Conservation (phyloP, 78 protist species). For the Speleostelium caveatum region DNA sequence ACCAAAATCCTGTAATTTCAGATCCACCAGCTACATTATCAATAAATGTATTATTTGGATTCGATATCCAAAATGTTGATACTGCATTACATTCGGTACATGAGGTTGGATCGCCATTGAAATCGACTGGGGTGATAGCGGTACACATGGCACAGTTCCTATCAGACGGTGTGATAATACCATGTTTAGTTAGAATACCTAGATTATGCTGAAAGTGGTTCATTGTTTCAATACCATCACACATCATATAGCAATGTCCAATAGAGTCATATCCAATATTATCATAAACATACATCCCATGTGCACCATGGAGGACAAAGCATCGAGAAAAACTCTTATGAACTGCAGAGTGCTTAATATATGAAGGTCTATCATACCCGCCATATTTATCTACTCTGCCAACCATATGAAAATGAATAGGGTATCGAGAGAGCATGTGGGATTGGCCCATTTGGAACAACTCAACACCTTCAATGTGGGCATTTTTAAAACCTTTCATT, state of each 20-base stretch:
- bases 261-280: slow-evolving; percentile 54
- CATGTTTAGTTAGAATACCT: slow-evolving; percentile 18
- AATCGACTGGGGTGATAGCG: slow-evolving; percentile 4
- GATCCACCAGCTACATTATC: slow-evolving; percentile 62
- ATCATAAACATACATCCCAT: slow-evolving; percentile 27
- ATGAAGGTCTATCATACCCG: slow-evolving; percentile 38
- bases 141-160: slow-evolving; percentile 58
- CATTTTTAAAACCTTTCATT: slow-evolving; percentile 28
- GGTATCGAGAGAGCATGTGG: slow-evolving; percentile 48
- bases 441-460: slow-evolving; percentile 62
- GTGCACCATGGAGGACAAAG: slow-evolving; percentile 36
- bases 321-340: slow-evolving; percentile 58
- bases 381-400: slow-evolving; percentile 27
- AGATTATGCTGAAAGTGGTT: slow-evolving; percentile 31
- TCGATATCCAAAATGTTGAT: slow-evolving; percentile 71
- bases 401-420: slow-evolving; percentile 68
- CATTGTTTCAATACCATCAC: slow-evolving; percentile 76
- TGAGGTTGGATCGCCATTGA: slow-evolving; percentile 49
- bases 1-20: slow-evolving; percentile 39
- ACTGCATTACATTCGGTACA: slow-evolving; percentile 49
- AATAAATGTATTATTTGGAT: slow-evolving; percentile 12
- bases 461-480: slow-evolving; percentile 43
- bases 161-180: slow-evolving; percentile 49
- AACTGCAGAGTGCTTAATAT: slow-evolving; percentile 40
- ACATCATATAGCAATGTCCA: slow-evolving; percentile 80